A percentile compares a stretch with the other conserved stretches of the same genome.
These are phyloP conservation scores for Backusella tuberculispora DNA, from an alignment of 192 early-diverging fungal species.

Conservation along the genomic window DNA sequence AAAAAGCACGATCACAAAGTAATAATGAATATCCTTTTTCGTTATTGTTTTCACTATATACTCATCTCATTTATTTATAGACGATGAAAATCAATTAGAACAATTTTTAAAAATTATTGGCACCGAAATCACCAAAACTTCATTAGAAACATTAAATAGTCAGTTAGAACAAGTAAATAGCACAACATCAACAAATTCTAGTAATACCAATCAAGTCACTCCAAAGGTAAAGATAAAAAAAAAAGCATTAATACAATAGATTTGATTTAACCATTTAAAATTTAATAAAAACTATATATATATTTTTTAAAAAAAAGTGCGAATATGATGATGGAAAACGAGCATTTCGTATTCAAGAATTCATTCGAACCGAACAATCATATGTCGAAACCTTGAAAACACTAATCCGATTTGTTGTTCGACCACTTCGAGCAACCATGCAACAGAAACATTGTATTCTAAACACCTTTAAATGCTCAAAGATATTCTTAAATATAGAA, in stretches of 20 bases:
- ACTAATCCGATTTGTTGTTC: constrained; percentile 55
- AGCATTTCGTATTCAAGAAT: constrained; percentile 58
- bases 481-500: constrained; percentile 67
- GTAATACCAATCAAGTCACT: not conserved
- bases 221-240: constrained; percentile 1
- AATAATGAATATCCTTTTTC: not conserved
- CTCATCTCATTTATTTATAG: not conserved
- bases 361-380: constrained; percentile 63
- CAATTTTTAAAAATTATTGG: constrained; percentile 34
- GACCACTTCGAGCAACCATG: constrained; percentile 55
- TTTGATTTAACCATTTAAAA: not conserved
- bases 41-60: not conserved
- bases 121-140: not conserved
- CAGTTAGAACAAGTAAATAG: not conserved
- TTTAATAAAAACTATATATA: not conserved
- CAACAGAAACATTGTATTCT: constrained; percentile 53
- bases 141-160: not conserved
- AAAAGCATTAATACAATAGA: too few relatives aligned
- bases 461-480: constrained; percentile 57
- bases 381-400: constrained; percentile 64
- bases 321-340: constrained; percentile 46
- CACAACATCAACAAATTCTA: not conserved
- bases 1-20: constrained; percentile 21
- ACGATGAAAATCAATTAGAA: constrained; percentile 22
- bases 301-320: not conserved